Evolutionary conservation across 352 stramenopile genomes (phyloP), one percentile per base, ranked within the genome.

Genomic region (Globisporangium splendens): DNA sequence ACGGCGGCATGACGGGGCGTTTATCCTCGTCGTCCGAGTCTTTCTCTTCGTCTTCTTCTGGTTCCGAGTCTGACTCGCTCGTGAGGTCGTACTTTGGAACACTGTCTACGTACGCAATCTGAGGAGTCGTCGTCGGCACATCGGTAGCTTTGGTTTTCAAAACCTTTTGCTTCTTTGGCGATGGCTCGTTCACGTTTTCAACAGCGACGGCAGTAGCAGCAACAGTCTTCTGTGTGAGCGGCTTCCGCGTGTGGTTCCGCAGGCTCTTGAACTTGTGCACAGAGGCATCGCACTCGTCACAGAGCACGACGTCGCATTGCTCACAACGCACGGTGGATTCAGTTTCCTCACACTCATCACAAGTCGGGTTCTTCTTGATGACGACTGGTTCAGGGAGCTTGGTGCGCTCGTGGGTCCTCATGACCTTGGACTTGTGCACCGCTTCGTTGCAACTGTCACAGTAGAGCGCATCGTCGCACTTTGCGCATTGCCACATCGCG

Each of bases 251-350:
- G 56, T 91, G 82, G 46, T 65, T 77, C 2, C 65, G 68, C 48
- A 90, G 68, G 43, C 75, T 88, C 68, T 90, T 91, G 42, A 90
- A 91, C 54, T 83, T 73, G 54, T 91, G 82, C 21, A 91, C 75
- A 17, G 63, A 84, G 0, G 67, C 68, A 54, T 91, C 76, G 35
- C 82, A 91, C 13, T 62, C 56, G 2, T 41, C 54, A 61, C 82
- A 91, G 54, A 83, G 80, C 20, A 63, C 39, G n/a, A 84, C 66
- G 1, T 77, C 82, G 49, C 82, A 91, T 53, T 90, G 75, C 24
- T 70, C 63, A 42, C 82, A 91, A 20, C 68, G 52, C 7, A 89
- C 68, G 20, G 18, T 72, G 6, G 75, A 69, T 31, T 63, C 54
- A 5, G 59, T 54, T 7, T 56, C 64, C 38, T 88, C 78, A 48